Percentiles rank a stretch among this genome's conserved stretches.
Evolutionary conservation across 2,329 filamentous ascomycete species (phyloP).

Genomic region (Colletotrichum theobromicola): DNA sequence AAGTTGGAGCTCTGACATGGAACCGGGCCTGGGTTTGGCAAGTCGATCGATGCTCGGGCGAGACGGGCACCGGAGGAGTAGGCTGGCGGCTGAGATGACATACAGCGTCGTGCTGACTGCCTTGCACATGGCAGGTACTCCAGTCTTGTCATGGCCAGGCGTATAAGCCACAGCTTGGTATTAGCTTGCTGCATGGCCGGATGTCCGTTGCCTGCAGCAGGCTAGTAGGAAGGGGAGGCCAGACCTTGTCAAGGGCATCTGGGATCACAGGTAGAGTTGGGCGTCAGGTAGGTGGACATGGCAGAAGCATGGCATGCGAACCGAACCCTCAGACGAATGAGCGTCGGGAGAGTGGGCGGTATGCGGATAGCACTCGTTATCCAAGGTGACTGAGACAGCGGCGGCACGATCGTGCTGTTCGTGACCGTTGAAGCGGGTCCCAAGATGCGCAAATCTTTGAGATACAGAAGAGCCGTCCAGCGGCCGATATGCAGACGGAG

Average conservation of each 20-base stretch:
- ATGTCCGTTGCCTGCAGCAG: constrained; percentile 15
- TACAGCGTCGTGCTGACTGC: constrained; percentile 10
- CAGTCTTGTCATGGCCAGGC: not conserved
- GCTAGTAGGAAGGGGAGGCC: not conserved
- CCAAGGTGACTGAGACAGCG: not conserved
- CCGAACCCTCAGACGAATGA: not conserved
- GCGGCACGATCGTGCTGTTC: not conserved
- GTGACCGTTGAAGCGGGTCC: not conserved
- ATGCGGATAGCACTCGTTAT: not conserved
- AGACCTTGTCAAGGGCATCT: constrained; percentile 3
- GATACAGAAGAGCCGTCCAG: not conserved
- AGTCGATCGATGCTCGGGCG: constrained; percentile 4
- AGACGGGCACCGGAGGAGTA: not conserved
- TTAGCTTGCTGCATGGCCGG: constrained; percentile 3
- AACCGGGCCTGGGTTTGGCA: not conserved
- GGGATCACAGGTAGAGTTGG: not conserved
- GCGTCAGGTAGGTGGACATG: not conserved
- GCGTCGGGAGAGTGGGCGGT: not conserved
- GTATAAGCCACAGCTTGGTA: constrained; percentile 5
- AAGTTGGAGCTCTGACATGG: constrained; percentile 15
- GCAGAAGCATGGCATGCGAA: not conserved
- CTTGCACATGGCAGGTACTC: constrained; percentile 10
- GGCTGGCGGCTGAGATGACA: constrained; percentile 5
- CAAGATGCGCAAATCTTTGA: not conserved
- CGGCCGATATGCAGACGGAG: not conserved